Conservation (phyloP, 2,329 filamentous ascomycete species). For the Alternaria solani region DNA sequence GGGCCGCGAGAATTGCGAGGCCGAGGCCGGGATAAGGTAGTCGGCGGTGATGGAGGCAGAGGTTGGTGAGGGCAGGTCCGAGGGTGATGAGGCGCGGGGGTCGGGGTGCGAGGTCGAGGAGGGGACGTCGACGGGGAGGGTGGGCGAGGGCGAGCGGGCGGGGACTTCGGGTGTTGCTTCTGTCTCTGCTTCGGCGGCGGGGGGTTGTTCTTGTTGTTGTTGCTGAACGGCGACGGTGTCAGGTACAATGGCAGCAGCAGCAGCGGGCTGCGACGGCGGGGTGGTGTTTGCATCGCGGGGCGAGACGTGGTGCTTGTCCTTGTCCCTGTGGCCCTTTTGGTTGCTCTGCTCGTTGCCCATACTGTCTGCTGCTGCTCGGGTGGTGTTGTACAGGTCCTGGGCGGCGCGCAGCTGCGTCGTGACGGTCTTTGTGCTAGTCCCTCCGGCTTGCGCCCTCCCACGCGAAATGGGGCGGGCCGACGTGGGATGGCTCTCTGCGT, state of each 20-base stretch:
- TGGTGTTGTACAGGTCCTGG: constrained; percentile 34
- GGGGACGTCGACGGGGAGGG: constrained; percentile 53
- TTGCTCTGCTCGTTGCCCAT: constrained; percentile 55
- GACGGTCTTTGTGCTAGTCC: constrained; percentile 30
- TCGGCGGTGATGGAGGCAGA: constrained; percentile 45
- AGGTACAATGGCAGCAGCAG: constrained; percentile 27
- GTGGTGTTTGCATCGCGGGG: constrained; percentile 7
- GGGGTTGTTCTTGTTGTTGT: neutral
- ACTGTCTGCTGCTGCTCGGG: constrained; percentile 4
- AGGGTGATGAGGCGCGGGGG: constrained; percentile 19
- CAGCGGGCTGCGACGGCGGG: neutral
- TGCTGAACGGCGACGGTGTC: constrained; percentile 31
- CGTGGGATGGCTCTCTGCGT: constrained; percentile 44
- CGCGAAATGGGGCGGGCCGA: constrained; percentile 38
- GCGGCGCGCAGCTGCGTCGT: constrained; percentile 42
- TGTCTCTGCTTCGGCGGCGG: neutral
- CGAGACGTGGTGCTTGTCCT: constrained; percentile 15
- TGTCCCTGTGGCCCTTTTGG: constrained; percentile 29
- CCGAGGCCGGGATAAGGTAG: constrained; percentile 44
- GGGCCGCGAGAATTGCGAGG: constrained; percentile 67
- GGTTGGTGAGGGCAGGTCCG: constrained; percentile 27
- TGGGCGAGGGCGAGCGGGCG: constrained; percentile 31
- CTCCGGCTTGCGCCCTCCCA: constrained; percentile 39
- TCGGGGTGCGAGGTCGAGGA: constrained; percentile 34
- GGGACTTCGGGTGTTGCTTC: neutral